A percentile compares a stretch with the other conserved stretches of the same genome.
Conservation (phyloP, 75 land plant species). For the Cryptomeria japonica region DNA sequence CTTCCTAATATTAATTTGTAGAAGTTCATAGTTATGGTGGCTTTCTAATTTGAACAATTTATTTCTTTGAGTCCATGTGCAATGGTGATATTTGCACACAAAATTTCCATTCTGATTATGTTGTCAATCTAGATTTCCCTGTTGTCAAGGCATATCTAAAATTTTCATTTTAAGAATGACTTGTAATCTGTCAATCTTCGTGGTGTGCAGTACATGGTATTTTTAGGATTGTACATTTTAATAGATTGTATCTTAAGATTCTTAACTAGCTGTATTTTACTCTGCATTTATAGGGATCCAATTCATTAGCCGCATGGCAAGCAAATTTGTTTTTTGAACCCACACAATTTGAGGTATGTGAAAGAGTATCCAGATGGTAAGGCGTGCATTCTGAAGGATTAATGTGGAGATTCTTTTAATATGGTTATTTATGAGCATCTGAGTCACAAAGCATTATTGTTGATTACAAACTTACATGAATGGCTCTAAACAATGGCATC, state of each 20-base stretch:
- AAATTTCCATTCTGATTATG: not conserved
- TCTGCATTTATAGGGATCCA: slow-evolving; percentile 68
- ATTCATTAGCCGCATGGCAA: slow-evolving; percentile 88
- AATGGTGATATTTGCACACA: not conserved
- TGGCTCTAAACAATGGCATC: not conserved
- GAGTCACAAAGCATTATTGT: not conserved
- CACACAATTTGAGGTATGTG: slow-evolving; percentile 65
- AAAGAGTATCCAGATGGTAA: not conserved
- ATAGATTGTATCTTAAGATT: not conserved
- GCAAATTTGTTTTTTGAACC: slow-evolving; percentile 48
- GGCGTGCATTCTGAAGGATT: not conserved
- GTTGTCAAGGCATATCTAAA: not conserved
- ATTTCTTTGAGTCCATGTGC: not conserved
- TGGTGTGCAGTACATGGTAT: no score
- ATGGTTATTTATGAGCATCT: not conserved
- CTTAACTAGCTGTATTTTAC: not conserved
- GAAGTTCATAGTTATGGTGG: not conserved
- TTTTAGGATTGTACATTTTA: no score
- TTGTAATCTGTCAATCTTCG: no score
- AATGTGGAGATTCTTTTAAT: not conserved
- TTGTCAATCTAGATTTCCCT: not conserved
- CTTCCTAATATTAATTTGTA: not conserved
- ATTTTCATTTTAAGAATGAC: not conserved
- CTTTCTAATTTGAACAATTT: not conserved
- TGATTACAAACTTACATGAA: not conserved